Base-by-base conservation (phyloP, 495 filamentous ascomycete species). In the Rhypophila decipiens region DNA sequence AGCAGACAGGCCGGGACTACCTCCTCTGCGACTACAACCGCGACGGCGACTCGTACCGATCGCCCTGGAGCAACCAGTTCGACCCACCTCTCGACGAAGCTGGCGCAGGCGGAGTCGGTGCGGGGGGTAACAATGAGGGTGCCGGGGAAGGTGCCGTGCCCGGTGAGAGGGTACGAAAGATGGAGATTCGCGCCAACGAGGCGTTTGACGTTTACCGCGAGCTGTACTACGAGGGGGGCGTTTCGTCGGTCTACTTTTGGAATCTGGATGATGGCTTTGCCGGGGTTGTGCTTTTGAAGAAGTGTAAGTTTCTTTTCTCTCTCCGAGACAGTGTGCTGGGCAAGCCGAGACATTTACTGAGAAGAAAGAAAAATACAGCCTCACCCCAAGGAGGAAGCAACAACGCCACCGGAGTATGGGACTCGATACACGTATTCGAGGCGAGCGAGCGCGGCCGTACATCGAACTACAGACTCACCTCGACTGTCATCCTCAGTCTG, bases 11-110 rank as follows among this genome's bases (percentile, higher is more conserved):
- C 51, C 86, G 90, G 44, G 93, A 97, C 71, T 99, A 96, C 72
- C 81, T 99, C 34, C 87, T 96, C 52, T 99, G 93, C 75, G 93
- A 99, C 76, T 99, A 97, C 75, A 99, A 99, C 76, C 89, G 93
- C 43, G 93, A 99, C 69, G 94, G 94, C 43, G 93, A 96, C 67
- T 90, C 84, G 70, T 95, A 95, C 75, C 86, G 93, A 24, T 93
- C 87, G 52, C 93, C 93, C 24, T 99, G 93, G 93, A 90, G 84
- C 72, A 96, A 96, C 68, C 88, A 96, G 68, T 99, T 97, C 63
- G 89, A 96, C 59, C 93, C 91, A 1, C 84, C 85, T 17, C 74
- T 91, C 19, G 68, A 72, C 45, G 74, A 71, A 53, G 66, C 56
- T 50, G 61, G 64, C 31, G 63, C 63, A 15, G 69, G 70, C 37